Evolutionary conservation across 2,329 filamentous ascomycete genomes (phyloP).

Genomic region (Diaporthe aspalathi): DNA sequence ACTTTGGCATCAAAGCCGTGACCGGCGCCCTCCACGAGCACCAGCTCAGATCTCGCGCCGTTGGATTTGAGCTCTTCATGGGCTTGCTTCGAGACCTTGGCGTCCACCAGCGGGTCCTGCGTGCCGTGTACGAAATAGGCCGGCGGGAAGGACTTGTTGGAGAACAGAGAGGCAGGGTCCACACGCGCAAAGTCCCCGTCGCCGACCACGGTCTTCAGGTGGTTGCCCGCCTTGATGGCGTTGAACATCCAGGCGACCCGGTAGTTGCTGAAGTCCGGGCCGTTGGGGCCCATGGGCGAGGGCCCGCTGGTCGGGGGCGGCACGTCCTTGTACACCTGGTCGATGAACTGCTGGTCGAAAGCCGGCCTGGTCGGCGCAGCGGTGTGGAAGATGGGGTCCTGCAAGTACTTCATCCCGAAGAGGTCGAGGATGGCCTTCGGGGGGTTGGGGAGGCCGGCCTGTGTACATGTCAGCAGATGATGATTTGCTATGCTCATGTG

Average conservation of each 20-base stretch:
- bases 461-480: neutral
- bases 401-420: neutral
- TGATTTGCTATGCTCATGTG: too few relatives aligned
- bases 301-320: neutral
- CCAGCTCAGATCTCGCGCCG: neutral
- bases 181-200: neutral
- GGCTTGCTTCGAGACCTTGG: neutral
- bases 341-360: neutral
- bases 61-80: neutral
- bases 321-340: neutral
- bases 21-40: neutral
- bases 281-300: neutral
- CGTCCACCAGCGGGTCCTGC: neutral
- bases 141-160: neutral
- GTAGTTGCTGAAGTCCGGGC: neutral
- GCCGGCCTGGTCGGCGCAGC: neutral
- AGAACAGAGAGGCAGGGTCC: neutral
- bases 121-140: neutral
- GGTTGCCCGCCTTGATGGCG: neutral
- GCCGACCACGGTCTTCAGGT: neutral
- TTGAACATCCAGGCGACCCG: constrained; percentile 5
- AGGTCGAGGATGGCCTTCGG: neutral
- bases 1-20: neutral
- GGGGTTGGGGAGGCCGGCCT: neutral
- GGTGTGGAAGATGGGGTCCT: constrained; percentile 1